phyloP scores from a whole-genome alignment of 306 rosid species.

The Boehmeria nivea region DNA sequence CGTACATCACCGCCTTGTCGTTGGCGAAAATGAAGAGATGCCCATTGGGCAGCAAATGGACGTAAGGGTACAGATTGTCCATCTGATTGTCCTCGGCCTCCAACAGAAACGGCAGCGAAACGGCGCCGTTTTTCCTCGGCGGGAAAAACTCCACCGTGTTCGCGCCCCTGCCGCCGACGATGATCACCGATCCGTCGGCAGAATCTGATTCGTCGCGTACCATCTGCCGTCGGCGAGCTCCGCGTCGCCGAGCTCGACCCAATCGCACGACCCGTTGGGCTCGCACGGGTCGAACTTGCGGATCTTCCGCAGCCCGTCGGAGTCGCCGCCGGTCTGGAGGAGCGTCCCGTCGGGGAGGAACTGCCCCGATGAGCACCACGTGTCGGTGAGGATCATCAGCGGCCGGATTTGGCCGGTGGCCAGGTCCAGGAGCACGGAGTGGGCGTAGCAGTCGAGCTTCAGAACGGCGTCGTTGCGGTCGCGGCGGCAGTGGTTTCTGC shows the following conservation, averaged over 20 bases:
- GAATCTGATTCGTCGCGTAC: constrained; percentile 74
- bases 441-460: constrained; percentile 78
- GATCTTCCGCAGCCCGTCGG: constrained; percentile 63
- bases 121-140: constrained; percentile 44
- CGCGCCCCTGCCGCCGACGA: constrained; percentile 67
- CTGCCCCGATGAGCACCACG: constrained; percentile 95
- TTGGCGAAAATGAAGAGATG: constrained; percentile 75
- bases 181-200: constrained; percentile 72
- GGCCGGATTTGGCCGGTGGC: constrained; percentile 57
- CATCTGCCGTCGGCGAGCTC: constrained; percentile 55
- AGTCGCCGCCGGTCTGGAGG: constrained; percentile 74
- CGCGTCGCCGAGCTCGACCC: constrained; percentile 61
- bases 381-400: constrained; percentile 66
- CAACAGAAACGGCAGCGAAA: constrained; percentile 48
- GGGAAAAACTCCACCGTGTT: constrained; percentile 71
- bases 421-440: constrained; percentile 59
- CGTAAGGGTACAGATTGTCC: constrained; percentile 84
- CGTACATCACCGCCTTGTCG: constrained; percentile 56
- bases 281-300: constrained; percentile 65
- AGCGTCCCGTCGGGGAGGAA: constrained; percentile 78
- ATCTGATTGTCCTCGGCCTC: constrained; percentile 66
- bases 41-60: constrained; percentile 80
- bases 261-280: constrained; percentile 38
- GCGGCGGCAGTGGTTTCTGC: constrained; percentile 46
- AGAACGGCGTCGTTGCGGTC: constrained; percentile 40